A percentile compares a stretch with the other conserved stretches of the same genome.
Evolutionary conservation across 2,329 filamentous ascomycete genomes (phyloP).

Genomic region (Microdochium bolleyi): DNA sequence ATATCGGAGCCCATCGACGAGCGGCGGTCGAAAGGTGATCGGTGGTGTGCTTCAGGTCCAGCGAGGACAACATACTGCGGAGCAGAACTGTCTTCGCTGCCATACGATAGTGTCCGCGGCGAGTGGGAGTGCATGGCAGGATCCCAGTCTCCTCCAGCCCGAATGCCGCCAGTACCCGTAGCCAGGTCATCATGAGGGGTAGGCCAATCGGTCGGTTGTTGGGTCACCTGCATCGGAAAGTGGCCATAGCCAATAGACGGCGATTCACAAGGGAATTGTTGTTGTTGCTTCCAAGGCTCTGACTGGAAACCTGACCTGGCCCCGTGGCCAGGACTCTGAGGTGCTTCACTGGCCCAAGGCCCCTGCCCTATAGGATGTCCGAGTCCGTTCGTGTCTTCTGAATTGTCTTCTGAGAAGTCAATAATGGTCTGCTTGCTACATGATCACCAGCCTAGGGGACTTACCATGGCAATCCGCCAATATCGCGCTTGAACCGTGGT

Average conservation of each 20-base stretch:
- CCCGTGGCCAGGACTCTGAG: slow-evolving; percentile 28
- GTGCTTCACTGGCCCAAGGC: slow-evolving; percentile 29
- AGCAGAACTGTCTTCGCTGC: slow-evolving; percentile 25
- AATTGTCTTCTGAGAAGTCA: neutral
- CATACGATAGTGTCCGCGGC: slow-evolving; percentile 39
- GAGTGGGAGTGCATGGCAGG: neutral
- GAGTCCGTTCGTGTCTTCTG: neutral
- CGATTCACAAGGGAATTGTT: slow-evolving; percentile 40
- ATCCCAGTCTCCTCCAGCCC: neutral
- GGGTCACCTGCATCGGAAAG: slow-evolving; percentile 33
- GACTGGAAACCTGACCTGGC: neutral
- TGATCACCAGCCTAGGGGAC: neutral
- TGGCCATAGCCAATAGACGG: slow-evolving; percentile 41
- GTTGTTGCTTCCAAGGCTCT: slow-evolving; percentile 37
- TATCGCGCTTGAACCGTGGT: neutral
- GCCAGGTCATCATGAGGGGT: neutral
- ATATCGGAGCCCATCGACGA: slow-evolving; percentile 31
- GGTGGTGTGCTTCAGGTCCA: slow-evolving; percentile 27
- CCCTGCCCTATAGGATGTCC: slow-evolving; percentile 22
- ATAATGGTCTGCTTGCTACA: neutral
- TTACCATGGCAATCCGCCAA: neutral
- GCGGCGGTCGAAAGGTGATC: slow-evolving; percentile 34
- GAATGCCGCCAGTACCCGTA: neutral
- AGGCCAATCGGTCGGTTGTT: slow-evolving; percentile 31
- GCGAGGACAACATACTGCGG: slow-evolving; percentile 4